Conservation (phyloP, 768 basidiomycete genomes). For the Phlebiopsis flavidoalba region DNA sequence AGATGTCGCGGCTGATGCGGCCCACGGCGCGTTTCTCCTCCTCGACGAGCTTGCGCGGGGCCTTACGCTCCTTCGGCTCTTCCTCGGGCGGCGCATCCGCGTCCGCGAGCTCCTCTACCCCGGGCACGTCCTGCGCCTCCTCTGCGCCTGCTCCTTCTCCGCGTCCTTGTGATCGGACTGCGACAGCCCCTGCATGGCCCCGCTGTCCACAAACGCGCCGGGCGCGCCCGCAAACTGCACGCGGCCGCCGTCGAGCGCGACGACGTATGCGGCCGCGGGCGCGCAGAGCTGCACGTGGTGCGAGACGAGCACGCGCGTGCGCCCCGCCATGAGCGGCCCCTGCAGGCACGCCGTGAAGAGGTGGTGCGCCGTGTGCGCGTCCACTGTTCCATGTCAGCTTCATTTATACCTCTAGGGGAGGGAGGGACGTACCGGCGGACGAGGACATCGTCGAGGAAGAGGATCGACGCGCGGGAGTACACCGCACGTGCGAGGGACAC, state of each 20-base stretch:
- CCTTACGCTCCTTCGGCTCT: constrained; percentile 39
- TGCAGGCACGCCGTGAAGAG: constrained; percentile 75
- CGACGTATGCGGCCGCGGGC: constrained; percentile 75
- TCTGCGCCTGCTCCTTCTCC: constrained; percentile 28
- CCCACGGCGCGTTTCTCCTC: constrained; percentile 49
- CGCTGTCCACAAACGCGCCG: constrained; percentile 61
- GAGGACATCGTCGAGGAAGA: constrained; percentile 82
- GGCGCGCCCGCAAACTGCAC: constrained; percentile 65
- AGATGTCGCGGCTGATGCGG: constrained; percentile 39
- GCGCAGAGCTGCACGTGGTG: constrained; percentile 91
- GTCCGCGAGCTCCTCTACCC: constrained; percentile 28
- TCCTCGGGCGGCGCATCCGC: constrained; percentile 16
- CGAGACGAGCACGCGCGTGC: constrained; percentile 87
- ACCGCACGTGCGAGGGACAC: constrained; percentile 81
- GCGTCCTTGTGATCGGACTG: constrained; percentile 46
- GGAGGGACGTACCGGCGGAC: constrained; percentile 33
- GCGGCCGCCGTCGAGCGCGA: constrained; percentile 79
- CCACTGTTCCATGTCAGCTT: constrained; percentile 41
- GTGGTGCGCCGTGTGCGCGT: constrained; percentile 81
- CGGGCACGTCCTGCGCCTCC: neutral
- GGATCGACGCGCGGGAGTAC: constrained; percentile 78
- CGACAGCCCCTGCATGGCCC: constrained; percentile 62
- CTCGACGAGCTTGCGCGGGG: constrained; percentile 79
- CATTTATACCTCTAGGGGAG: neutral
- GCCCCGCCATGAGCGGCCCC: constrained; percentile 70